Percentiles rank a stretch among this genome's conserved stretches.
Conservation (phyloP, 148 eudicot genomes). For the Polygonum aviculare region DNA sequence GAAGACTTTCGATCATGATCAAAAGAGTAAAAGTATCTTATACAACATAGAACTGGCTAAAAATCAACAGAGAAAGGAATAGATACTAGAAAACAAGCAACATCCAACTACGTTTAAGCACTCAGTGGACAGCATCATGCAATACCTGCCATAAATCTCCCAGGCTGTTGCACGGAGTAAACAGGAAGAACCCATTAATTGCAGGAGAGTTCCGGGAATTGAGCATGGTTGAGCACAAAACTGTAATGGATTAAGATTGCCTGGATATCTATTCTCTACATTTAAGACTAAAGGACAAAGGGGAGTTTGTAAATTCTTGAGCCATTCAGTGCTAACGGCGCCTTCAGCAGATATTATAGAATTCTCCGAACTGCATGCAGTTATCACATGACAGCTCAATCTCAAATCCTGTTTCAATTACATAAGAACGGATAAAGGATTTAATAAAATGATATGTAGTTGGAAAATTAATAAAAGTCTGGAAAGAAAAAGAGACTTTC, state of each 20-base stretch:
- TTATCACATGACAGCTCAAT: conserved; percentile 57
- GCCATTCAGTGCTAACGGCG: conserved; percentile 70
- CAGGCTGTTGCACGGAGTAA: conserved; percentile 80
- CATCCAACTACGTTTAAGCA: background rate
- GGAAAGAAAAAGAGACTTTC: background rate
- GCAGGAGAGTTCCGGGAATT: conserved; percentile 61
- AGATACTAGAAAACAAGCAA: background rate
- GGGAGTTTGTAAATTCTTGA: conserved; percentile 57
- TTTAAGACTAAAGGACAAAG: conserved; percentile 37
- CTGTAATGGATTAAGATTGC: conserved; percentile 26
- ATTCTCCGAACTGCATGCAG: conserved; percentile 52
- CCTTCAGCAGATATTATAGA: conserved; percentile 58
- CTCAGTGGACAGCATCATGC: conserved; percentile 6
- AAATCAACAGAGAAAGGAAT: background rate
- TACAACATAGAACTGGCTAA: background rate
- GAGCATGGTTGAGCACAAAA: conserved; percentile 74
- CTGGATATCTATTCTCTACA: conserved; percentile 36
- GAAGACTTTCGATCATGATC: background rate
- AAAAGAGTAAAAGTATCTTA: background rate
- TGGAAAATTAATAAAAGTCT: background rate
- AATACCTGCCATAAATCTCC: conserved; percentile 94
- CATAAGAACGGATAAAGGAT: conserved; percentile 5
- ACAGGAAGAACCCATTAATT: conserved; percentile 67
- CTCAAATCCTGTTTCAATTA: conserved; percentile 58
- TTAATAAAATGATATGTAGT: background rate